Conservation (phyloP, 345 rosid species). For the Eucalyptus decipiens region DNA sequence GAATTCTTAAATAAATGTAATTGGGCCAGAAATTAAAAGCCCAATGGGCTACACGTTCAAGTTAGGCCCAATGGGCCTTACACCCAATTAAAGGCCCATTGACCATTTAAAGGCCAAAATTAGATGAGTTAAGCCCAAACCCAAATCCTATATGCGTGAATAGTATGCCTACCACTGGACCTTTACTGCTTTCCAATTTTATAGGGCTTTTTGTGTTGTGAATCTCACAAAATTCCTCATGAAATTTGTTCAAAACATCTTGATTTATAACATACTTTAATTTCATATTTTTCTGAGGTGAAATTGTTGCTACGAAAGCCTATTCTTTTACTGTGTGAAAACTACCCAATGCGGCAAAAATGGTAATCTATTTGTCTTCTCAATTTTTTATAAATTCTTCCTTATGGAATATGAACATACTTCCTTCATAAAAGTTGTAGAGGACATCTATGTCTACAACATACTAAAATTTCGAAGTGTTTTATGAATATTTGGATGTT, state of each 20-base stretch:
- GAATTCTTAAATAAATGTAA: no score
- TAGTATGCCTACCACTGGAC: rapidly evolving
- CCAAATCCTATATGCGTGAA: rapidly evolving
- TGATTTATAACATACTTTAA: rapidly evolving
- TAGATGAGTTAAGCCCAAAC: no score
- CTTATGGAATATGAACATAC: rapidly evolving
- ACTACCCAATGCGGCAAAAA: rapidly evolving
- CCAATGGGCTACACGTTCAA: rapidly evolving
- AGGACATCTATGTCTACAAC: rapidly evolving
- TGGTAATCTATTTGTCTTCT: no score
- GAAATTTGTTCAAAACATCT: no score
- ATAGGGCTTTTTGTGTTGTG: rapidly evolving
- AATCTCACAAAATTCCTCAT: no score
- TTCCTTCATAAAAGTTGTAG: no score
- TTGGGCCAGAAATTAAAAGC: rapidly evolving
- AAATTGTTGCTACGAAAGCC: rapidly evolving
- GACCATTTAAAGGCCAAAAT: rapidly evolving
- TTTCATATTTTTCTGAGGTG: rapidly evolving
- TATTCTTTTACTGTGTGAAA: rapidly evolving
- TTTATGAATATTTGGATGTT: rapidly evolving
- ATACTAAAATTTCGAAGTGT: no score
- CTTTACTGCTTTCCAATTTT: rapidly evolving
- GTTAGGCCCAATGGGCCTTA: no score
- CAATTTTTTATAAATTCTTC: no score
- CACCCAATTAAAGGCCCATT: rapidly evolving